Percentiles rank a stretch among this genome's conserved stretches.
Conservation (phyloP, 192 early-diverging fungal genomes). For the Spizellomyces punctatus region DNA sequence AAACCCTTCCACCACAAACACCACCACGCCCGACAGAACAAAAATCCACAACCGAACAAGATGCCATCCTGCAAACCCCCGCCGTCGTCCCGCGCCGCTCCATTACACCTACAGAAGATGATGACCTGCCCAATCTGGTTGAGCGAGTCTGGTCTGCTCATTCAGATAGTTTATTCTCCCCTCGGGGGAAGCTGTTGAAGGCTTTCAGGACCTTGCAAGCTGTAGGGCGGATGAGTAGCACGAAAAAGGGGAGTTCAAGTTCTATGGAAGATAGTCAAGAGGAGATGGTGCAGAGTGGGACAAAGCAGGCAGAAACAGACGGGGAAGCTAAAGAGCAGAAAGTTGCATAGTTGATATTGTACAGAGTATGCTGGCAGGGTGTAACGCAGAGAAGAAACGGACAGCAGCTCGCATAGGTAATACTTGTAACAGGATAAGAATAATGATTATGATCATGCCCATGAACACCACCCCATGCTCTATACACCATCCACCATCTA, state of each 20-base stretch:
- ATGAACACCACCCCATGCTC: too few species aligned
- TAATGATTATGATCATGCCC: too few species aligned
- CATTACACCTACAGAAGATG: neutral
- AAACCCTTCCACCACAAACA: neutral
- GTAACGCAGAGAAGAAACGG: too few species aligned
- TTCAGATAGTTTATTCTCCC: constrained; percentile 11
- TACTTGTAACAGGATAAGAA: too few species aligned
- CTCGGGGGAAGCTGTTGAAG: constrained; percentile 12
- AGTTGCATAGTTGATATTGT: too few species aligned
- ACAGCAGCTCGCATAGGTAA: too few species aligned
- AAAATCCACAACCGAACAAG: neutral
- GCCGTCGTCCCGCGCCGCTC: neutral
- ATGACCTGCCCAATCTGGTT: constrained; percentile 30
- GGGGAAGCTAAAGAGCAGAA: too few species aligned
- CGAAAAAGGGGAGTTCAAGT: neutral
- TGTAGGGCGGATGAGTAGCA: constrained; percentile 16
- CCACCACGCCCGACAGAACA: neutral
- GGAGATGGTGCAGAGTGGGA: too few species aligned
- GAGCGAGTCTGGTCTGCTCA: constrained; percentile 30
- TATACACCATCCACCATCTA: too few species aligned
- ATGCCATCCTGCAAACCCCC: neutral
- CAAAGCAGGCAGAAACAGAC: too few species aligned
- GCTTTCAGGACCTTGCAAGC: constrained; percentile 25
- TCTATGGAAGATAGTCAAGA: too few species aligned
- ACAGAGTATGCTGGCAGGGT: too few species aligned